Evolutionary conservation across 2,329 filamentous ascomycete species (phyloP).

Genomic region (Byssoonygena ceratinophila): DNA sequence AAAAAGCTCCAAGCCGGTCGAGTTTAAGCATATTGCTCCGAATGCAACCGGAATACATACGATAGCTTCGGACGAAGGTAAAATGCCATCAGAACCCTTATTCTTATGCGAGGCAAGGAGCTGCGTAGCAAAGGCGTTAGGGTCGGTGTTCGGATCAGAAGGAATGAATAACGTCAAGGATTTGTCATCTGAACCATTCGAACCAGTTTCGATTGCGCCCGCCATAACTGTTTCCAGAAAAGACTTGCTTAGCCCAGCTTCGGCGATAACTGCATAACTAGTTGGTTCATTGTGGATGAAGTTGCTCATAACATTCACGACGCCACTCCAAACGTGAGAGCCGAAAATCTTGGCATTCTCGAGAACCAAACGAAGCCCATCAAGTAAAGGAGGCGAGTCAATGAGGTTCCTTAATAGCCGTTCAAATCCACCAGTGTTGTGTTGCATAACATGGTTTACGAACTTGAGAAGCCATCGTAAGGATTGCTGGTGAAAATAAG

Average conservation of each 20-base stretch:
- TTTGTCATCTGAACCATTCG: slow-evolving; percentile 26
- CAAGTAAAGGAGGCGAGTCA: slow-evolving; percentile 76
- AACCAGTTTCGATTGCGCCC: slow-evolving; percentile 25
- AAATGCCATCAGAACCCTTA: slow-evolving; percentile 56
- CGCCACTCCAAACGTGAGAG: slow-evolving; percentile 90
- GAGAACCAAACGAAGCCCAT: slow-evolving; percentile 69
- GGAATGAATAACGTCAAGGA: slow-evolving; percentile 29
- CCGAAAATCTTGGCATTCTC: slow-evolving; percentile 71
- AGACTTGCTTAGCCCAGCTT: slow-evolving; percentile 79
- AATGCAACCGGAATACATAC: slow-evolving; percentile 76
- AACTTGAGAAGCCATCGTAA: slow-evolving; percentile 93
- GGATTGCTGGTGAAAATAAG: slow-evolving; percentile 85
- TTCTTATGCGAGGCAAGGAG: slow-evolving; percentile 25
- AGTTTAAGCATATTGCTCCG: slow-evolving; percentile 87
- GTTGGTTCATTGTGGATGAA: slow-evolving; percentile 99
- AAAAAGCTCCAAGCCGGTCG: slow-evolving; percentile 76
- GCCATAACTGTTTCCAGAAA: slow-evolving; percentile 70
- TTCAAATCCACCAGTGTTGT: slow-evolving; percentile 75
- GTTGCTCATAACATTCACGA: slow-evolving; percentile 80
- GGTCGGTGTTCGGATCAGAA: slow-evolving; percentile 16
- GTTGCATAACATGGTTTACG: slow-evolving; percentile 84
- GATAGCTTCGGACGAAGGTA: slow-evolving; percentile 83
- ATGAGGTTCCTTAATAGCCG: slow-evolving; percentile 84
- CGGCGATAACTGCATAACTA: slow-evolving; percentile 89
- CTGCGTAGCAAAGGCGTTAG: slow-evolving; percentile 24